Percentiles rank a stretch among this genome's conserved stretches.
phyloP scores from a whole-genome alignment of 2,329 filamentous ascomycete genomes.

The Alternaria arborescens region DNA sequence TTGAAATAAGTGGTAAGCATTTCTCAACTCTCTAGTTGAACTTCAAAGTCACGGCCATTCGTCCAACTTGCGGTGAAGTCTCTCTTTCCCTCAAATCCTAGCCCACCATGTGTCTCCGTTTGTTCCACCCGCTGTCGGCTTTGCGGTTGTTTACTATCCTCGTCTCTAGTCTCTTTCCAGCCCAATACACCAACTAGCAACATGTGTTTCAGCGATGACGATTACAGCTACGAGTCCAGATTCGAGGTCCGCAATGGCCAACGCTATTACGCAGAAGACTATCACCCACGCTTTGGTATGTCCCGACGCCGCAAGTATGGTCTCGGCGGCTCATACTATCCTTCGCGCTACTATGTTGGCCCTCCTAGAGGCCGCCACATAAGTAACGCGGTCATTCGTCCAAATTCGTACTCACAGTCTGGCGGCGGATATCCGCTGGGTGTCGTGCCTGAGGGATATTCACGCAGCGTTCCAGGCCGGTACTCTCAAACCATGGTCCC shows the following conservation, averaged over 20 bases:
- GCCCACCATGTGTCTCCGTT: constrained; percentile 6
- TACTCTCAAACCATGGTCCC: constrained; percentile 9
- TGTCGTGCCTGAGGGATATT: constrained; percentile 7
- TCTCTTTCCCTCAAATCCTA: background rate
- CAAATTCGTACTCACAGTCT: constrained; percentile 19
- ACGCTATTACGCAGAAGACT: constrained; percentile 18
- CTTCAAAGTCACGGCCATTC: background rate
- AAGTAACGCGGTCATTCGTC: constrained; percentile 5
- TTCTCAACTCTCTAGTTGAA: background rate
- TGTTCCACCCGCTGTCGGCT: constrained; percentile 4
- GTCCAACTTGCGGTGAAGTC: background rate
- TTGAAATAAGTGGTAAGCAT: background rate
- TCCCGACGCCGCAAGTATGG: constrained; percentile 32
- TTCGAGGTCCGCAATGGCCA: constrained; percentile 25
- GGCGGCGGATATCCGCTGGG: constrained; percentile 6
- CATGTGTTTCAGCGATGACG: constrained; percentile 39
- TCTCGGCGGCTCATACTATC: constrained; percentile 37
- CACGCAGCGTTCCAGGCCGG: constrained; percentile 8
- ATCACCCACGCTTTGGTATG: constrained; percentile 22
- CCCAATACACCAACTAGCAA: constrained; percentile 8
- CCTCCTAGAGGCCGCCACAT: constrained; percentile 23
- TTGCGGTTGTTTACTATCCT: background rate
- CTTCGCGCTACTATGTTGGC: constrained; percentile 35
- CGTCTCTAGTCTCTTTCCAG: background rate
- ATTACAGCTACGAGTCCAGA: constrained; percentile 23